Base-by-base conservation (phyloP, 164 flowering plant genomes). In the Houttuynia cordata region DNA sequence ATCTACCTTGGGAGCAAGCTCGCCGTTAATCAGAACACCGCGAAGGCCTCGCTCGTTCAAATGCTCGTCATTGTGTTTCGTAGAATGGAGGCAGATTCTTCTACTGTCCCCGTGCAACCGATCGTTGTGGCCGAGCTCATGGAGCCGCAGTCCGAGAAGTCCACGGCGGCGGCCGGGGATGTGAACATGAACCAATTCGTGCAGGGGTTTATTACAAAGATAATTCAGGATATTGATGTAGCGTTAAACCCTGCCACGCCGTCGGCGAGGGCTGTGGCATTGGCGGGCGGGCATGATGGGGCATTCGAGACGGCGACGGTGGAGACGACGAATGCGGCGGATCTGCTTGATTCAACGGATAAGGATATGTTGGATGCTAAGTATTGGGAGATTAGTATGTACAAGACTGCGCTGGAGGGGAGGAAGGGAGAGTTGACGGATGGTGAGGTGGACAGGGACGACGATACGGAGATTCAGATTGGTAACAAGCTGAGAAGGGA, bases 381-480 rank as follows among this genome's bases (percentile, higher is more conserved):
- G 81, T 94, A 94, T 60, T 94, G 99, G 99, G 99, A 94, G 82
- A 94, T 94, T 58, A 94, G 97, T 67, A 94, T 94, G 97, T 94
- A 94, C 65, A 94, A 94, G 80, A 80, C 97, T 30, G 99, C 97
- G 7, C 68, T 94, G 72, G 99, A 94, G 73, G 99, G 96, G 63
- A 76, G 99, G 76, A 94, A 94, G 67, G 99, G 99, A 57, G 99
- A 94, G 71, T 75, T 94, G 81, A 90, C 82, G 0, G 96, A 90
- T 47, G 97, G 97, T n/a, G 96, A 90, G 67, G 69, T 12, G 12
- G 97, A 87, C 68, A 81, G 89, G 67, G 99, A 91, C 20, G 97
- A 91, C 65, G 99, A 91, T 64, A 74, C 84, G 83, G 99, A 94
- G 61, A 89, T 94, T 62, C 97, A 94, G 82, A 94, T 94, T 74